Percentiles rank a stretch among this genome's conserved stretches.
These are phyloP conservation scores for Globomyces pollinis-pini DNA, from an alignment of 192 early-diverging fungal species.

Conservation along the genomic window DNA sequence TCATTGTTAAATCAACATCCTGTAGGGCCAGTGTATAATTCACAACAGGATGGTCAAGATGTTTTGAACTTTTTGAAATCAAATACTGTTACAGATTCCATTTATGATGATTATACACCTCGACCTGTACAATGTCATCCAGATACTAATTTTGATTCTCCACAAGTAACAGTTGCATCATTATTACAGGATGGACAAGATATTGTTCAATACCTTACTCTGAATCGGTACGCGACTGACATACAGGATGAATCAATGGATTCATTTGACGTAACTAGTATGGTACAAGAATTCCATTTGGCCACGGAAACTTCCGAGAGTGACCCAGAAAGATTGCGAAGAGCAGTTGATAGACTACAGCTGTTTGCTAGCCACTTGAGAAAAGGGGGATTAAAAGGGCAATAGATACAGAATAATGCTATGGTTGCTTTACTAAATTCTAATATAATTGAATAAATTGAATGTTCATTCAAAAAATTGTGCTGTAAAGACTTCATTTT, in stretches of 20 bases:
- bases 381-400: too few relatives aligned
- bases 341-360: not conserved
- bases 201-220: not conserved
- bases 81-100: not conserved
- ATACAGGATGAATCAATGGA: not conserved
- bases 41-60: not conserved
- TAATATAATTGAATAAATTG: too few relatives aligned
- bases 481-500: too few relatives aligned
- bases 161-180: not conserved
- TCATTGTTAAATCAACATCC: too few relatives aligned
- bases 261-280: not conserved
- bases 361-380: not conserved
- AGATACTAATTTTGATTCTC: not conserved
- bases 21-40: too few relatives aligned
- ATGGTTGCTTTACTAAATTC: too few relatives aligned
- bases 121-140: not conserved
- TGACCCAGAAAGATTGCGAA: not conserved
- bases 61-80: not conserved
- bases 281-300: not conserved
- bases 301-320: not conserved
- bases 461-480: too few relatives aligned
- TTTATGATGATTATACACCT: not conserved
- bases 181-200: not conserved
- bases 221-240: not conserved
- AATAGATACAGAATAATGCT: too few relatives aligned